Evolutionary conservation across 2,329 filamentous ascomycete species (phyloP), one percentile per base, ranked within the genome.

Genomic region (Penicillium sp.): DNA sequence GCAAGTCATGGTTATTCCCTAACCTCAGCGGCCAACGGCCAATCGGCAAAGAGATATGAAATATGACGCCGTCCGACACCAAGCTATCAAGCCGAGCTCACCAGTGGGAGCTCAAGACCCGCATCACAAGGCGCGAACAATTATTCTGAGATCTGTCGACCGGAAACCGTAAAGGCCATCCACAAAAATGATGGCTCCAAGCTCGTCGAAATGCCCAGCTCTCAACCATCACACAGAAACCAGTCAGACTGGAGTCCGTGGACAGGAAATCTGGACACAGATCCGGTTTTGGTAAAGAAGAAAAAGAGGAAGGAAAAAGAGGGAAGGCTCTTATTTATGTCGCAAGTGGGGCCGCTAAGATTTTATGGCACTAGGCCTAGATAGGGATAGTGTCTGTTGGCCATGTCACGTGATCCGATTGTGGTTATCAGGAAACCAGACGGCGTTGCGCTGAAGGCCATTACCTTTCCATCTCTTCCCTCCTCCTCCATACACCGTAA

Each of bases 111-210:
- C 85, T 84, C 83, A 85, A 84, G 85, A 83, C 82, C 70, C 67
- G 69, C 73, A 79, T 73, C 70, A 71, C 71, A 68, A 71, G 77
- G 80, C 76, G 81, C 81, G 78, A 77, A 80, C 69, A 64, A 70
- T 94, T 84, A 71, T 77, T 96, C 88, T 95, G 77, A 90, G 88
- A 94, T 87, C 90, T 94, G 92, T 96, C 91, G 89, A 92, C 90
- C 86, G 89, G 89, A 93, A 78, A 91, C 89, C 87, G 59, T 65
- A 84, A 89, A 59, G 62, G 61, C 86, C 89, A 91, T 87, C 77
- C 70, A 71, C 68, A 69, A 67, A 78, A 77, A 75, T 75, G 84
- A 87, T 90, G 89, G 87, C 88, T 92, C 89, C 89, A 87, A 91
- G 74, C 76, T 84, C 86, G 91, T 90, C 89, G 90, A 93, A 86